Percentiles rank a stretch among this genome's conserved stretches.
phyloP scores from a whole-genome alignment of 2,329 filamentous ascomycete genomes.

The Cercospora sp. region DNA sequence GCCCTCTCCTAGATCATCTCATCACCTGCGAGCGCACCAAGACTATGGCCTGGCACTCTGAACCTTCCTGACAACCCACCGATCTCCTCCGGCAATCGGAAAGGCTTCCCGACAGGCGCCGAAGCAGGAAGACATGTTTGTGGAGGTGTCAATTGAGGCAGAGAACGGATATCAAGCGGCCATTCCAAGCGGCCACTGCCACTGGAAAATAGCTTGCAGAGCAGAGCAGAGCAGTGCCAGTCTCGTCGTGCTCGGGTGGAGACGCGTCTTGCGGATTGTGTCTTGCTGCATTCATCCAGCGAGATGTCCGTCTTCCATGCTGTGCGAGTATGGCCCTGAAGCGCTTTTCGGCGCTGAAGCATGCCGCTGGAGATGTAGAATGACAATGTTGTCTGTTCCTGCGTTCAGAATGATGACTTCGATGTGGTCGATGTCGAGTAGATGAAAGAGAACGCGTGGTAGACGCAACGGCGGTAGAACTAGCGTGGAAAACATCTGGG shows the following conservation, averaged over 20 bases:
- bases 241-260: not conserved
- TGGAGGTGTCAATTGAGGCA: not conserved
- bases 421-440: not conserved
- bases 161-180: not conserved
- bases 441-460: not conserved
- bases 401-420: not conserved
- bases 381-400: not conserved
- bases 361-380: not conserved
- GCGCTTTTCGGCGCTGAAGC: not conserved
- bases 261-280: not conserved
- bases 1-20: not conserved
- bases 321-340: not conserved
- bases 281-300: not conserved
- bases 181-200: not conserved
- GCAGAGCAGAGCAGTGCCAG: not conserved
- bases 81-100: constrained; percentile 3
- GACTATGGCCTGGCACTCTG: not conserved
- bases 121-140: not conserved
- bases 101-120: not conserved
- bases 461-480: not conserved
- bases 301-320: not conserved
- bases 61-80: not conserved
- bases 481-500: not conserved
- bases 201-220: not conserved
- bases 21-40: not conserved